Evolutionary conservation across 495 filamentous ascomycete genomes (phyloP).

Genomic region (Evansstolkia leycettana): DNA sequence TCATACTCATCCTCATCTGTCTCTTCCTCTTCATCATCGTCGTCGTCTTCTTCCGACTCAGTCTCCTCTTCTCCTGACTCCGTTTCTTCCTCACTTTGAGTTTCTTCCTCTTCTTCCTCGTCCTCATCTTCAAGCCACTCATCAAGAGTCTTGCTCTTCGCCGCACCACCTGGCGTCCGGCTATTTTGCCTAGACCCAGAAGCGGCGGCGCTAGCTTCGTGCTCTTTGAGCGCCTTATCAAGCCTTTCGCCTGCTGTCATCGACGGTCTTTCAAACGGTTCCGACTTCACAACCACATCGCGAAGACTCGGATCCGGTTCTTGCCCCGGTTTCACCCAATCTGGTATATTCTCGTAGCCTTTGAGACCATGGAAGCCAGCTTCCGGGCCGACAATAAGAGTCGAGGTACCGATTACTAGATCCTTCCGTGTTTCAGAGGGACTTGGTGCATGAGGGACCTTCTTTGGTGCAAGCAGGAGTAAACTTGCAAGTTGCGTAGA

Average conservation of each 20-base stretch:
- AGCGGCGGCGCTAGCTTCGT: constrained; percentile 16
- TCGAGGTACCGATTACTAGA: constrained; percentile 68
- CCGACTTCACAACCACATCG: constrained; percentile 28
- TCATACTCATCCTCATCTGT: constrained; percentile 10
- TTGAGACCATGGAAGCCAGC: constrained; percentile 54
- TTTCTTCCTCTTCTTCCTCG: constrained; percentile 29
- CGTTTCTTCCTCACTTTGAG: constrained; percentile 34
- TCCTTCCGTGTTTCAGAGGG: constrained; percentile 70
- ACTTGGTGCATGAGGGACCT: constrained; percentile 74
- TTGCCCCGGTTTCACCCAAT: constrained; percentile 70
- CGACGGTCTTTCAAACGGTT: constrained; percentile 11
- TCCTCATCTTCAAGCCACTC: constrained; percentile 63
- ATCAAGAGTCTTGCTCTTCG: constrained; percentile 62
- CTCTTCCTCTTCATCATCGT: constrained; percentile 29
- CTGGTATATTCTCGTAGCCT: constrained; percentile 68
- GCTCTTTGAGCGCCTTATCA: constrained; percentile 40
- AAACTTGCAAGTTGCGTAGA: constrained; percentile 78
- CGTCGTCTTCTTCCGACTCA: constrained; percentile 38
- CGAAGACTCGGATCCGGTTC: constrained; percentile 71
- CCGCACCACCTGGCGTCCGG: constrained; percentile 4
- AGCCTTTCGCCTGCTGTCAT: constrained; percentile 54
- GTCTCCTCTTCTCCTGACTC: constrained; percentile 32
- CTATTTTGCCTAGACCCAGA: constrained; percentile 8
- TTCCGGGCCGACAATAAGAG: constrained; percentile 68
- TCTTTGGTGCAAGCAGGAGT: constrained; percentile 86